Conservation (phyloP, 345 rosid genomes). For the Turnera subulata region DNA sequence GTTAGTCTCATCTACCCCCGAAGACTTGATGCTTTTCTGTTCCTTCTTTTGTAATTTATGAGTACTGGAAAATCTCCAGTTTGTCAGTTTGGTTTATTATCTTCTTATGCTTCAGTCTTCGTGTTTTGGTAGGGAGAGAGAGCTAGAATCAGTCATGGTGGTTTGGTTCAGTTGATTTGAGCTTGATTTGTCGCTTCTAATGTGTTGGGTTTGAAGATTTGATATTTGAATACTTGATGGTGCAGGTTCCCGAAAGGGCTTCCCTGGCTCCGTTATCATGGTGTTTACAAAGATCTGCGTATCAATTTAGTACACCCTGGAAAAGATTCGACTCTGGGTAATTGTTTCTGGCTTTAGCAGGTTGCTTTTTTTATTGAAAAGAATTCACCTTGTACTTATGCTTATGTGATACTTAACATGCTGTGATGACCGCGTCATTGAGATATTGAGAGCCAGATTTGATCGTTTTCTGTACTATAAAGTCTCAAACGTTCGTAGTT, state of each 20-base stretch:
- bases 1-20: constrained; percentile 34
- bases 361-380: background rate
- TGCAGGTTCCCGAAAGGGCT: constrained; percentile 81
- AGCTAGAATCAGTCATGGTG: too few relatives aligned
- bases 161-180: background rate
- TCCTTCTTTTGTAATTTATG: background rate
- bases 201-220: constrained; percentile 4
- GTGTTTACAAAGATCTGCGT: constrained; percentile 55
- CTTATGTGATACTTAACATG: background rate
- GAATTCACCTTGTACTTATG: background rate
- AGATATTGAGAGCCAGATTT: too few relatives aligned
- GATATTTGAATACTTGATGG: background rate
- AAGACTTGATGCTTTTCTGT: background rate
- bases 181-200: background rate
- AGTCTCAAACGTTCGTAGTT: too few relatives aligned
- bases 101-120: too few relatives aligned
- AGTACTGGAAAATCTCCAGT: too few relatives aligned
- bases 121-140: too few relatives aligned
- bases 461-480: too few relatives aligned
- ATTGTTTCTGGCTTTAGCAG: constrained; percentile 1
- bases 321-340: constrained; percentile 57
- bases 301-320: constrained; percentile 77
- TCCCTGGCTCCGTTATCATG: constrained; percentile 77
- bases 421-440: too few relatives aligned
- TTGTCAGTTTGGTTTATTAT: too few relatives aligned